Evolutionary conservation across 129 eudicot species (phyloP).

Genomic region (Dittrichia graveolens): DNA sequence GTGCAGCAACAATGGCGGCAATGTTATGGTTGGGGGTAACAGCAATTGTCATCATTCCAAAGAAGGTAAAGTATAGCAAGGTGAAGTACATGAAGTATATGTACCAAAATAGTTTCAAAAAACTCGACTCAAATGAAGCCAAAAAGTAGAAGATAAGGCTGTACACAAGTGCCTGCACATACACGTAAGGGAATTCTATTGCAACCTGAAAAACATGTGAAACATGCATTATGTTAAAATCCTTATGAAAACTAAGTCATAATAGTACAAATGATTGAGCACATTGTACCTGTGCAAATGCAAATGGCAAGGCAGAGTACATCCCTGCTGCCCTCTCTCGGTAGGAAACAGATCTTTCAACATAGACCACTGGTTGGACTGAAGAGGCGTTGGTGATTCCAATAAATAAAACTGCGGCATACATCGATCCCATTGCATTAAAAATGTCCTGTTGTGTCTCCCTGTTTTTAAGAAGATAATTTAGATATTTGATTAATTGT

Average conservation of each 20-base stretch:
- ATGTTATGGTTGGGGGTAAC: conserved; percentile 82
- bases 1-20: conserved; percentile 83
- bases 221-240: neutral
- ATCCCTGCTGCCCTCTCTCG: conserved; percentile 91
- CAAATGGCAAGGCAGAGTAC: conserved; percentile 92
- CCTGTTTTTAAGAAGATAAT: conserved; percentile 31
- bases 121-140: conserved; percentile 74
- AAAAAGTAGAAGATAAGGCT: conserved; percentile 68
- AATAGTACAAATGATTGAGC: neutral
- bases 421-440: conserved; percentile 96
- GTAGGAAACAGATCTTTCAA: conserved; percentile 82
- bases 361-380: conserved; percentile 84
- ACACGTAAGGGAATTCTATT: conserved; percentile 82
- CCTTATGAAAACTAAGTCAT: neutral
- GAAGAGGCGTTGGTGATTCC: conserved; percentile 87
- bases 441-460: conserved; percentile 81
- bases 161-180: conserved; percentile 71
- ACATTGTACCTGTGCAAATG: conserved; percentile 74
- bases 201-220: conserved; percentile 52
- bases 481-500: conserved; percentile 14
- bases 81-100: conserved; percentile 82
- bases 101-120: conserved; percentile 72
- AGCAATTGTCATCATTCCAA: conserved; percentile 89
- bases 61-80: conserved; percentile 79
- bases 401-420: conserved; percentile 81